Percentiles rank a stretch among this genome's conserved stretches.
Conservation (phyloP, 345 rosid species). For the Litchi chinensis region DNA sequence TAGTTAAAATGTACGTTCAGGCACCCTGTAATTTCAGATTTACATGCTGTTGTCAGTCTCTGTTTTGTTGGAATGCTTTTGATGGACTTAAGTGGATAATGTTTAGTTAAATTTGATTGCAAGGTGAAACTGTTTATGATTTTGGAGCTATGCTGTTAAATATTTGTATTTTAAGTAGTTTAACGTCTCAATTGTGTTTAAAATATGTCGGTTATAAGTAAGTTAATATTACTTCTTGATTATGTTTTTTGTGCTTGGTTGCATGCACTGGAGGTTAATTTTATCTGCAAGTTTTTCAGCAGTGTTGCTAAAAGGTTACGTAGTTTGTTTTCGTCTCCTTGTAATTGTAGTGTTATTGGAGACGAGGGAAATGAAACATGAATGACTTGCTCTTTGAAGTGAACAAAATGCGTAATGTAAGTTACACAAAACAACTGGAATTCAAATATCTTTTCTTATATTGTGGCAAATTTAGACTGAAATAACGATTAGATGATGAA, state of each 20-base stretch:
- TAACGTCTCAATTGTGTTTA: background rate
- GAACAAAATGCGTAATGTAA: background rate
- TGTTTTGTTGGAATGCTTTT: background rate
- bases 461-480: background rate
- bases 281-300: background rate
- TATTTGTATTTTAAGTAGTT: background rate
- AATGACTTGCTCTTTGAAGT: background rate
- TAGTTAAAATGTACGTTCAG: background rate
- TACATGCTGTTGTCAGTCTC: background rate
- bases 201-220: background rate
- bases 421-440: background rate
- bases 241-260: background rate
- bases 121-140: background rate
- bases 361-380: background rate
- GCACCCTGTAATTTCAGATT: background rate
- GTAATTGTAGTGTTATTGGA: background rate
- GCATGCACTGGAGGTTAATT: background rate
- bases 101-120: background rate
- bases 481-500: background rate
- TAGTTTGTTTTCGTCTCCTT: background rate
- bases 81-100: background rate
- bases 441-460: background rate
- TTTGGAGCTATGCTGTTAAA: background rate
- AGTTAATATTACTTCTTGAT: background rate
- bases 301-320: background rate